Base-by-base conservation (phyloP, 805 yeast genomes). In the Pichia scutulata region DNA sequence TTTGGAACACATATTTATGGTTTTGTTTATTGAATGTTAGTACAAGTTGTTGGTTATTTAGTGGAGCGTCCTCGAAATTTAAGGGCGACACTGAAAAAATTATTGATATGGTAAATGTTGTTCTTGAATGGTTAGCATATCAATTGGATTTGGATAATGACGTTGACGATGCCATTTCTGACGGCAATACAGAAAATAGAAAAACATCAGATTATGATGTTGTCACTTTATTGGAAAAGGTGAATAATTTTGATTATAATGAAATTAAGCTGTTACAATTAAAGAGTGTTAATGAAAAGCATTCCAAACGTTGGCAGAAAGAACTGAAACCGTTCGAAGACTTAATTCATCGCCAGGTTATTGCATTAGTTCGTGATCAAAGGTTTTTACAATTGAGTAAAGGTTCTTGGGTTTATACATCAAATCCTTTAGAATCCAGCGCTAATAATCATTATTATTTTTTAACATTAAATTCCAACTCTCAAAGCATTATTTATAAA, bases 401-500 rank as follows among this genome's bases (percentile, higher is more conserved):
- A 59, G 96, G 96, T 1, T 76, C 86, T 2, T 88, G 95, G 95
- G 90, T 85, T 14, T 84, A 73, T 60, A 75, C 82, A 1, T 84
- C 81, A 37, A 69, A 74, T 47, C 89, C 85, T 24, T 52, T 57
- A 46, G 62, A 56, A 13, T 40, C 53, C 3, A 30, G 51, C 12
- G 51, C 51, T 44, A 41, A 45, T 6, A 49, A 53, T 33, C 37
- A 33, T 30, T 57, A 53, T 44, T 81, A 74, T 61, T 86, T 77
- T 60, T 72, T 84, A 45, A 70, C 80, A 10, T 66, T 86, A 41
- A 82, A 90, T 2, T 86, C 90, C 13, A 82, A 84, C 61, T 76
- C 84, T 60, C 75, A 75, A 56, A 70, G 75, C 41, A 61, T 86
- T 16, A 72, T 82, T 48, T 84, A 76, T 59, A 81, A 84, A 61